phyloP scores from a whole-genome alignment of 805 yeast species.

The Yarrowia sp. region DNA sequence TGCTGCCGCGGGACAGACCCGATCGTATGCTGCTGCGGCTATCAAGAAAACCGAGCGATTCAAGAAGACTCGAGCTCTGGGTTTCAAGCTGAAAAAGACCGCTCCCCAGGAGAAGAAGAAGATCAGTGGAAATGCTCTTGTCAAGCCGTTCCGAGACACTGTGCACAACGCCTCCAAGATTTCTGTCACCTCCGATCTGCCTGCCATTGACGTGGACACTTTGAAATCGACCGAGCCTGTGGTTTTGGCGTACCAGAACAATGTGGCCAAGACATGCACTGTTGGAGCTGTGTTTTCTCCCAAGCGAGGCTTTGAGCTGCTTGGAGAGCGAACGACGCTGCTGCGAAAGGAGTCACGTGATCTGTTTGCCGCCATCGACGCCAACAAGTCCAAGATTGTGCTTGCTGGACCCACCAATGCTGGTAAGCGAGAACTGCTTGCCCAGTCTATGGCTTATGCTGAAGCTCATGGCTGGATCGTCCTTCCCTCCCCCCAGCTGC shows the following conservation, averaged over 20 bases:
- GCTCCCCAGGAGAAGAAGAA: slow-evolving; percentile 2
- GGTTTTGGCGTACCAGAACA: not conserved
- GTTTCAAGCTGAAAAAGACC: slow-evolving; percentile 24
- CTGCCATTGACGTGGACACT: not conserved
- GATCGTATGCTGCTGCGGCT: slow-evolving; percentile 13
- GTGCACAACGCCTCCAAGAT: not conserved
- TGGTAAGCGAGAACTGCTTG: slow-evolving; percentile 6
- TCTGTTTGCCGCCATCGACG: not conserved
- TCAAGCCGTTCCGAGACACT: not conserved
- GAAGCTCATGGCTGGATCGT: slow-evolving; percentile 2
- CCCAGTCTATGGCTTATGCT: slow-evolving; percentile 22
- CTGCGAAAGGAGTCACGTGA: slow-evolving; percentile 1
- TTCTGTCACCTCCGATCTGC: not conserved
- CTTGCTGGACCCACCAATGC: slow-evolving; percentile 1
- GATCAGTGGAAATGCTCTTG: not conserved
- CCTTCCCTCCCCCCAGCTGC: slow-evolving; percentile 19
- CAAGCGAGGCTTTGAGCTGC: slow-evolving; percentile 23
- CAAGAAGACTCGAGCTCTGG: not conserved
- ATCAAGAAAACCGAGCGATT: not conserved
- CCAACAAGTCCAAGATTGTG: not conserved
- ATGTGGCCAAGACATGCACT: not conserved
- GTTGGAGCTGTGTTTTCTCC: not conserved
- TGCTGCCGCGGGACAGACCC: not conserved
- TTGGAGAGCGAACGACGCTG: slow-evolving; percentile 19
- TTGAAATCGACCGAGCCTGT: not conserved